phyloP scores from a whole-genome alignment of 2,329 filamentous ascomycete genomes.

The Epichloe coenophiala region DNA sequence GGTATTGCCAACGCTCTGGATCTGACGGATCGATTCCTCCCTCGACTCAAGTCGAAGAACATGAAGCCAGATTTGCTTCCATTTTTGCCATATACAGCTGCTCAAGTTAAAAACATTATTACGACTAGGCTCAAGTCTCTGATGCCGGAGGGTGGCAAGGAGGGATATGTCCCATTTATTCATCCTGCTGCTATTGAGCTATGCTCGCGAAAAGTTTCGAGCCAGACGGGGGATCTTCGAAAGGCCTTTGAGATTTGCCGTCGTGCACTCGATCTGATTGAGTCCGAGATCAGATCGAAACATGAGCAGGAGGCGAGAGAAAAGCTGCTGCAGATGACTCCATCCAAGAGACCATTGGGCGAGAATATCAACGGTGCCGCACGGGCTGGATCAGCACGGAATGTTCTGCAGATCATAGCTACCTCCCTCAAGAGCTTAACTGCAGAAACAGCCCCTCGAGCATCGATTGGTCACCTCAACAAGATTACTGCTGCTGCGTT shows the following conservation, averaged over 20 bases:
- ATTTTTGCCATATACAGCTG: conserved; percentile 81
- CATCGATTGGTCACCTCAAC: conserved; percentile 81
- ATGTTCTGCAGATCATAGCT: conserved; percentile 33
- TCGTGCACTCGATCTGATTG: conserved; percentile 76
- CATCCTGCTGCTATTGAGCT: conserved; percentile 90
- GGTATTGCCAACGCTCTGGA: conserved; percentile 95
- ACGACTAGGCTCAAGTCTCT: conserved; percentile 68
- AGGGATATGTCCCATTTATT: conserved; percentile 68
- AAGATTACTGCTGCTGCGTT: conserved; percentile 83
- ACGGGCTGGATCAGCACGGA: conserved; percentile 20
- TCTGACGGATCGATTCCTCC: conserved; percentile 86
- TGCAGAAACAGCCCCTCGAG: conserved; percentile 68
- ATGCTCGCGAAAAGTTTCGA: conserved; percentile 86
- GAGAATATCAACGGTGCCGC: conserved; percentile 62
- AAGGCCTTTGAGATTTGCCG: conserved; percentile 93
- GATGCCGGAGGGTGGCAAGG: conserved; percentile 38
- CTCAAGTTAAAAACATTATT: conserved; percentile 79
- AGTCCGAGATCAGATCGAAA: conserved; percentile 66
- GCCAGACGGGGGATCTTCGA: conserved; percentile 89
- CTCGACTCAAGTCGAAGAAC: conserved; percentile 82
- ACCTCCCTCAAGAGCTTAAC: conserved; percentile 51
- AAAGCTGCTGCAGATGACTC: conserved; percentile 43
- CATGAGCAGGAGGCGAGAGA: conserved; percentile 50
- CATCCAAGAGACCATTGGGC: conserved; percentile 62
- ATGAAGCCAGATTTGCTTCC: conserved; percentile 80